phyloP scores from a whole-genome alignment of 345 rosid genomes.

The Dipteronia dyeriana region DNA sequence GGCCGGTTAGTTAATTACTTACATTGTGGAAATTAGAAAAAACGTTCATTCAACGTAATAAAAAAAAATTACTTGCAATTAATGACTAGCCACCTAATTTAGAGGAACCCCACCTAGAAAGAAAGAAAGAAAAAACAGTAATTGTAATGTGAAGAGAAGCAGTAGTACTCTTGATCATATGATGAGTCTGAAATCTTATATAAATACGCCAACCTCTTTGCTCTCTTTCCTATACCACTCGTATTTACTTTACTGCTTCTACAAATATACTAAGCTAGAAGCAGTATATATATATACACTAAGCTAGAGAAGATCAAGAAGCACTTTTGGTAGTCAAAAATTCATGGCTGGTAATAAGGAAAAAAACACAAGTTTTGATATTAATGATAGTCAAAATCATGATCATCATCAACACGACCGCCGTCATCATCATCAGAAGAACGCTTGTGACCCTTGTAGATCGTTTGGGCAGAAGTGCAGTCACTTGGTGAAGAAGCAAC shows the following conservation, averaged over 20 bases:
- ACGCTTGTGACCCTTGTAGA: slow-evolving; percentile 52
- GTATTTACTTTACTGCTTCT: slow-evolving; percentile 17
- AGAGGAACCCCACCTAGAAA: slow-evolving; percentile 33
- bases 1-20: slow-evolving; percentile 19
- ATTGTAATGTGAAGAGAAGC: background rate
- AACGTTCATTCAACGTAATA: too few relatives aligned
- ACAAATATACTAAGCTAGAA: too few relatives aligned
- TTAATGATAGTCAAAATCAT: background rate
- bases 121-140: background rate
- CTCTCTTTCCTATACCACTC: slow-evolving; percentile 9
- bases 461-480: slow-evolving; percentile 70
- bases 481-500: slow-evolving; percentile 76
- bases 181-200: slow-evolving; percentile 8
- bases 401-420: background rate
- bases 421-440: background rate
- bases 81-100: slow-evolving; percentile 15
- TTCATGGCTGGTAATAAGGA: slow-evolving; percentile 33
- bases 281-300: too few relatives aligned
- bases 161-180: too few relatives aligned
- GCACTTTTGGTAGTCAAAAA: background rate
- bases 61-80: slow-evolving; percentile 14
- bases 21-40: too few relatives aligned
- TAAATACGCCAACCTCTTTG: slow-evolving; percentile 16
- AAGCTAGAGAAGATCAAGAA: background rate
- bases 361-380: slow-evolving; percentile 9